These are phyloP conservation scores for Mesembryanthemum crystallinum DNA, from an alignment of 148 eudicot genomes.

Conservation along the genomic window DNA sequence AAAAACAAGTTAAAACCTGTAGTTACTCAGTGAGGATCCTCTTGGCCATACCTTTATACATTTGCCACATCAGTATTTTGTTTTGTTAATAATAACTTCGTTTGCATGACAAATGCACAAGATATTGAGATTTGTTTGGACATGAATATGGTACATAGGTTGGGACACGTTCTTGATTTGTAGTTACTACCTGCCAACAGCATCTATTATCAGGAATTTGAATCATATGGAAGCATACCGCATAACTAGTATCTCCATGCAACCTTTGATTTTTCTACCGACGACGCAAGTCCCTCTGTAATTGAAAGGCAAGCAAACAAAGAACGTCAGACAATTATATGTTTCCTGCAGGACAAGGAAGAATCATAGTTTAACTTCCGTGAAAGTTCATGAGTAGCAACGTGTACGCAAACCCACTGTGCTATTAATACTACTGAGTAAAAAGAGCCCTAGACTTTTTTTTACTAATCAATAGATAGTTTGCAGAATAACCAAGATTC, in stretches of 20 bases:
- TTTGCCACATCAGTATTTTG: too few species aligned
- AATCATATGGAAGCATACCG: conserved; percentile 22
- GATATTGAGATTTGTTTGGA: too few species aligned
- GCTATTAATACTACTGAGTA: neutral
- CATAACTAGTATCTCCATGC: neutral
- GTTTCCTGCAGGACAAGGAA: neutral
- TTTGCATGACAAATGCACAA: too few species aligned
- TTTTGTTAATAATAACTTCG: too few species aligned
- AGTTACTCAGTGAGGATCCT: too few species aligned
- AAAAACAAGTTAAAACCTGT: neutral
- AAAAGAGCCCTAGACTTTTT: neutral
- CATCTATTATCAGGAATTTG: neutral
- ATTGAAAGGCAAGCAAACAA: neutral
- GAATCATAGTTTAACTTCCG: neutral
- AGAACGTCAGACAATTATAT: neutral
- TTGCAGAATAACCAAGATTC: neutral
- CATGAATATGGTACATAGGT: too few species aligned
- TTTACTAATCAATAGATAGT: neutral
- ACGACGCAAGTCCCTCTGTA: conserved; percentile 39
- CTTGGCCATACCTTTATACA: too few species aligned
- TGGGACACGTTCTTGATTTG: too few species aligned
- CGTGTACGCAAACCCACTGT: neutral
- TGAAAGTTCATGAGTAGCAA: neutral
- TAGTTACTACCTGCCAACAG: too few species aligned
- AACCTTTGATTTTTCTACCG: conserved; percentile 20